Percentiles rank a stretch among this genome's conserved stretches.
Conservation (phyloP, 139 green algal species). For the Picochlorum sp. region DNA sequence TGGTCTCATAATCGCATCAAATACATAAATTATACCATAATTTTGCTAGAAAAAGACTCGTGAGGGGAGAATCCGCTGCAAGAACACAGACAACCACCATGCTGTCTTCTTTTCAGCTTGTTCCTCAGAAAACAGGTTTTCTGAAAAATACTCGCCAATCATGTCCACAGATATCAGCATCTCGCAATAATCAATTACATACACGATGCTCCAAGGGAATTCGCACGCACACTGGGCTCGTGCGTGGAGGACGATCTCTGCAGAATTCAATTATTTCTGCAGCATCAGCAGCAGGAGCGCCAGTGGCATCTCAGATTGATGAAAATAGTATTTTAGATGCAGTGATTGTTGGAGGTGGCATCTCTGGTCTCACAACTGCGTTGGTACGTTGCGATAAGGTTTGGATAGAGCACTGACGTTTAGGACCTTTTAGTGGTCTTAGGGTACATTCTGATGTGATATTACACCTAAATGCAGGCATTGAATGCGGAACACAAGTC, state of each 20-base stretch:
- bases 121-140: too few species aligned
- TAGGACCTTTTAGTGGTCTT: background rate
- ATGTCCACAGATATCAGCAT: background rate
- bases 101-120: too few species aligned
- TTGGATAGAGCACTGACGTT: background rate
- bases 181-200: background rate
- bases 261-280: background rate
- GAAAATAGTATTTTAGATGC: slow-evolving; percentile 18
- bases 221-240: background rate
- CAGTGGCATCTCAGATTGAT: background rate
- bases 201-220: slow-evolving; percentile 2
- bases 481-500: slow-evolving; percentile 51
- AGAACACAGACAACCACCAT: too few species aligned
- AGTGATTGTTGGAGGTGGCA: slow-evolving; percentile 36
- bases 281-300: background rate
- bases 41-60: too few species aligned
- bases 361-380: slow-evolving; percentile 54
- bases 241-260: background rate
- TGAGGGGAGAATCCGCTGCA: too few species aligned
- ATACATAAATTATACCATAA: too few species aligned
- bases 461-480: slow-evolving; percentile 30
- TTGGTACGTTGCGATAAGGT: slow-evolving; percentile 14
- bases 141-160: background rate
- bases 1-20: too few species aligned
- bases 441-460: background rate